Conservation (phyloP, 2,329 filamentous ascomycete genomes). For the Phialophora tarda region DNA sequence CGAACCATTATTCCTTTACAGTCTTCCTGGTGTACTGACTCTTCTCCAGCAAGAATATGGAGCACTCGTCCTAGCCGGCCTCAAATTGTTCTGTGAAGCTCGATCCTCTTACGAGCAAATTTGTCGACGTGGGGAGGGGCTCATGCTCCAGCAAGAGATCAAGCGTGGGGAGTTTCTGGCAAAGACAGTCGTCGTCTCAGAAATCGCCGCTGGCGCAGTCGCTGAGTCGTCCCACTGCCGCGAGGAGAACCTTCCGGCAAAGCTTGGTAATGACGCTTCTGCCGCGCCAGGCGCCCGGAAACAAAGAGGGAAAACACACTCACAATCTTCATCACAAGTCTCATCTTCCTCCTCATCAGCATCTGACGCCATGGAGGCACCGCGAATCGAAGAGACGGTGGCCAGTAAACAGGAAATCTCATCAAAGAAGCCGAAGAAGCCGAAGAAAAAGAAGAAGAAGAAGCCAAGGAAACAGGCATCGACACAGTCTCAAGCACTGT, state of each 20-base stretch:
- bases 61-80: not conserved
- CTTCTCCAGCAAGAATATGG: not conserved
- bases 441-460: slow-evolving; percentile 13
- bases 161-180: not conserved
- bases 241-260: not conserved
- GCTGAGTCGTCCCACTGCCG: not conserved
- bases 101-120: not conserved
- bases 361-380: not conserved
- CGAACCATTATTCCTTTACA: not conserved
- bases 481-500: not conserved
- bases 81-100: not conserved
- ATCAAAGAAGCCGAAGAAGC: slow-evolving; percentile 7
- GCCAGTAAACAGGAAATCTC: not conserved
- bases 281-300: not conserved
- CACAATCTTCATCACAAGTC: not conserved
- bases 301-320: not conserved
- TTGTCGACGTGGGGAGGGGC: not conserved
- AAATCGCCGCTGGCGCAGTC: not conserved
- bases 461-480: slow-evolving; percentile 6
- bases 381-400: not conserved
- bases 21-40: not conserved
- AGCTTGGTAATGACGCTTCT: not conserved
- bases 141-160: not conserved
- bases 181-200: not conserved
- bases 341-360: not conserved